Evolutionary conservation across 2,329 filamentous ascomycete species (phyloP), one percentile per base, ranked within the genome.

Genomic region (Botrytis medusae): DNA sequence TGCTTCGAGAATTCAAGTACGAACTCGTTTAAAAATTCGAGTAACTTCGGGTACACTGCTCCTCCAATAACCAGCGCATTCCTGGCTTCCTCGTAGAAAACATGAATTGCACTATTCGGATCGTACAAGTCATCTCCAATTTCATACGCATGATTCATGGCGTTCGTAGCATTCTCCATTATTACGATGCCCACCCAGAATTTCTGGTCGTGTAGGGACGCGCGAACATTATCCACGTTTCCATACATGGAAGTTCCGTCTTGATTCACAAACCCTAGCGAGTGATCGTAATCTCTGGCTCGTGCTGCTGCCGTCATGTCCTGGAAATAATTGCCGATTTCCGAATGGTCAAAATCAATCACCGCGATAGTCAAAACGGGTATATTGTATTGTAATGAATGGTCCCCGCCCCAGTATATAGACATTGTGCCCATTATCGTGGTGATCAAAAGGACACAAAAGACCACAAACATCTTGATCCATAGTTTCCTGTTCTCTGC

Each of bases 291-390:
- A 46, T 73, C 71, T 25, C 61, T 57, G 12, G 64, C 51, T 48
- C 75, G 72, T 40, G 51, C 72, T 16, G 51, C 54, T 22, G 62
- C 71, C 22, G 62, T 73, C 71, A 76, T 75, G 22, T 72, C 64
- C n/a, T 75, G 74, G 4, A 76, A 32, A 67, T 73, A 75, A 48
- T 57, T 63, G 5, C 74, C 76, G 12, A 77, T 73, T 51, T 74
- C 75, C 8, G 71, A 74, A 34, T 72, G 65, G 48, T 77, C 76
- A 57, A 77, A 77, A 70, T 77, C 74, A 40, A 77, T 75, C 4
- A 77, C 71, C 3, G 76, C 72, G 20, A 76, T 70, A 2, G 75
- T 76, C 22, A 76, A 75, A 6, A 75, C 72, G 4, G 72, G 73
- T 25, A 77, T 34, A 25, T 75, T 77, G 59, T 71, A 74, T 29